These are phyloP conservation scores for Truncatella angustata DNA, from an alignment of 2,329 filamentous ascomycete species.

Conservation along the genomic window DNA sequence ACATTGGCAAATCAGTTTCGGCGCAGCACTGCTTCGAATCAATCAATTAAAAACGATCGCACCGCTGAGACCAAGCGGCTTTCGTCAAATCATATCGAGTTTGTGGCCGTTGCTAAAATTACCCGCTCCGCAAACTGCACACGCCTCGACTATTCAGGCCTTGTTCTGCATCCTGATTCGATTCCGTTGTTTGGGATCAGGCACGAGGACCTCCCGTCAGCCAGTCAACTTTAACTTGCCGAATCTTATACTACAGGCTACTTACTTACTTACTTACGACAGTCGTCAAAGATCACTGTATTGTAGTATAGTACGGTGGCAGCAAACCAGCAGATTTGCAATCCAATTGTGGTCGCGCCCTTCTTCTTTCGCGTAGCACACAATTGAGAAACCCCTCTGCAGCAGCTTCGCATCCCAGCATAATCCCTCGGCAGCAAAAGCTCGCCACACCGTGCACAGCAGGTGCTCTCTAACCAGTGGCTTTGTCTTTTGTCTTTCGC, in stretches of 20 bases:
- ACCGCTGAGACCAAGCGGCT: neutral
- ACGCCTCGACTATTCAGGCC: constrained; percentile 1
- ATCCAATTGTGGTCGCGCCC: neutral
- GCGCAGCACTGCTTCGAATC: neutral
- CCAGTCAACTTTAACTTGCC: constrained; percentile 5
- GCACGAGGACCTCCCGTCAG: constrained; percentile 5
- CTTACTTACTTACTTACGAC: neutral
- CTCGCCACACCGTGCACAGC: constrained; percentile 4
- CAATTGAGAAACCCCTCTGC: too few relatives aligned
- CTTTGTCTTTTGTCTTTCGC: constrained; percentile 15
- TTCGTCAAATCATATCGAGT: constrained; percentile 11
- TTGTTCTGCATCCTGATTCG: constrained; percentile 14
- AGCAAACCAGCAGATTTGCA: neutral
- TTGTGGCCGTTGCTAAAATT: constrained; percentile 8
- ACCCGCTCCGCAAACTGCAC: constrained; percentile 11
- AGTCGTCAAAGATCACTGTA: neutral
- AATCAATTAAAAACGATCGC: neutral
- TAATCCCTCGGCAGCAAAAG: neutral
- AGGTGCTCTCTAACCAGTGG: neutral
- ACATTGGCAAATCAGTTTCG: neutral
- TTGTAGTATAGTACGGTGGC: neutral
- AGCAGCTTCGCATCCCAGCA: neutral
- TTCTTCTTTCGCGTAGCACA: neutral
- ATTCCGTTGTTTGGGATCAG: constrained; percentile 10
- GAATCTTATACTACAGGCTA: neutral